A percentile compares a stretch with the other conserved stretches of the same genome.
Conservation (phyloP, 2,329 filamentous ascomycete species). For the Talaromyces sp. region DNA sequence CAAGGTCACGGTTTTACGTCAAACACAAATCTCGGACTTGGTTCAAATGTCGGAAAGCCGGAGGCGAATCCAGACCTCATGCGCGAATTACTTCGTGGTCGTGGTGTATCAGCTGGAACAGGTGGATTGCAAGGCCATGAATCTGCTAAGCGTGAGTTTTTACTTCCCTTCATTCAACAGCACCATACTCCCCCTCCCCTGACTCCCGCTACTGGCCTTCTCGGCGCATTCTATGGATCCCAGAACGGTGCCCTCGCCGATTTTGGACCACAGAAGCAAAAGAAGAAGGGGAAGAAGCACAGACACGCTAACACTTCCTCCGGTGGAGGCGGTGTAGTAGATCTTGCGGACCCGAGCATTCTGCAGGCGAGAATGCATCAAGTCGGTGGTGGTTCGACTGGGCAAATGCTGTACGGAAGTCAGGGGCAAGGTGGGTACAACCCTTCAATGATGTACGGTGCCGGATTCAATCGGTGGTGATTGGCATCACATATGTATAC, state of each 20-base stretch:
- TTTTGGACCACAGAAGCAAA: slow-evolving; percentile 85
- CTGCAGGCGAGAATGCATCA: slow-evolving; percentile 96
- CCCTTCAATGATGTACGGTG: slow-evolving; percentile 72
- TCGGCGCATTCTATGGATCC: slow-evolving; percentile 86
- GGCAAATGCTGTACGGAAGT: slow-evolving; percentile 85
- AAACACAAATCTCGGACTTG: slow-evolving; percentile 60
- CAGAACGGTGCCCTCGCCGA: slow-evolving; percentile 86
- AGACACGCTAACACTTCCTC: slow-evolving; percentile 99
- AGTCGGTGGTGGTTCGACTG: slow-evolving; percentile 70
- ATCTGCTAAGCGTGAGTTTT: slow-evolving; percentile 96
- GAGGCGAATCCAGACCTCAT: slow-evolving; percentile 71
- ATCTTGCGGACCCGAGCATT: slow-evolving; percentile 99
- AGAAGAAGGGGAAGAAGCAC: slow-evolving; percentile 99
- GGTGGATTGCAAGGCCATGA: slow-evolving; percentile 71
- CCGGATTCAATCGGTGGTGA: slow-evolving; percentile 66
- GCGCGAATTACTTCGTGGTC: slow-evolving; percentile 74
- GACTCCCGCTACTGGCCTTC: slow-evolving; percentile 85
- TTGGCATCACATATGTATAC: slow-evolving; percentile 28
- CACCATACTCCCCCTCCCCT: slow-evolving; percentile 84
- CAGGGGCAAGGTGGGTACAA: slow-evolving; percentile 92
- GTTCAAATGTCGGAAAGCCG: slow-evolving; percentile 60
- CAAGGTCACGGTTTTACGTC: slow-evolving; percentile 79
- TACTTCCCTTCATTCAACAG: slow-evolving; percentile 87
- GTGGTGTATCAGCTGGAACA: slow-evolving; percentile 53
- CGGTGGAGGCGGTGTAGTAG: slow-evolving; percentile 98